These are phyloP conservation scores for Aspergillus sp. DNA, from an alignment of 2,329 filamentous ascomycete species.

Conservation along the genomic window DNA sequence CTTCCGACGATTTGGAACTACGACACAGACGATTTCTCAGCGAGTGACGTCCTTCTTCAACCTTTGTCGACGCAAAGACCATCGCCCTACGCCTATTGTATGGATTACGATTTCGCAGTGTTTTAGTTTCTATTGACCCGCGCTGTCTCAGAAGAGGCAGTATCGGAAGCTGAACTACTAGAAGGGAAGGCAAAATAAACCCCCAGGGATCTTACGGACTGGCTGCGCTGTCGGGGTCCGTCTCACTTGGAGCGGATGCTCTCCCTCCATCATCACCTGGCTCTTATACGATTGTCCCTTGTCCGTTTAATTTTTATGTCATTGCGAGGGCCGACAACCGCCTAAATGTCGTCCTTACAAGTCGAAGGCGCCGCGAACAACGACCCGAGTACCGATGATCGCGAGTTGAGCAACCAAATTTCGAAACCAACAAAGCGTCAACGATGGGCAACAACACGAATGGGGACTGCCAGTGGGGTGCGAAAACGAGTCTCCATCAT, in stretches of 20 bases:
- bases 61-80: not conserved
- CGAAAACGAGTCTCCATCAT: slow-evolving; percentile 79
- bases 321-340: slow-evolving; percentile 17
- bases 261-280: slow-evolving; percentile 7
- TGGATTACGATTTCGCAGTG: not conserved
- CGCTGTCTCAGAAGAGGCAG: not conserved
- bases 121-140: not conserved
- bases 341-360: slow-evolving; percentile 35
- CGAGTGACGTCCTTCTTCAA: not conserved
- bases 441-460: slow-evolving; percentile 93
- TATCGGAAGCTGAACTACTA: not conserved
- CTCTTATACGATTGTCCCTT: slow-evolving; percentile 4
- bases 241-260: slow-evolving; percentile 24
- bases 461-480: slow-evolving; percentile 65
- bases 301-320: slow-evolving; percentile 20
- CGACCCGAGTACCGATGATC: slow-evolving; percentile 22
- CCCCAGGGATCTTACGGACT: slow-evolving; percentile 9
- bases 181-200: not conserved
- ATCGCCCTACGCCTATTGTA: not conserved
- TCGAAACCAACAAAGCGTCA: slow-evolving; percentile 66
- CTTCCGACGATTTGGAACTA: not conserved
- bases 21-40: not conserved
- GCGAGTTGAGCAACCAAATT: slow-evolving; percentile 39
- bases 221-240: slow-evolving; percentile 18
- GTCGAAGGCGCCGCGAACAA: slow-evolving; percentile 23